These are phyloP conservation scores for Elsinoe batatas DNA, from an alignment of 2,329 filamentous ascomycete species.

Conservation along the genomic window DNA sequence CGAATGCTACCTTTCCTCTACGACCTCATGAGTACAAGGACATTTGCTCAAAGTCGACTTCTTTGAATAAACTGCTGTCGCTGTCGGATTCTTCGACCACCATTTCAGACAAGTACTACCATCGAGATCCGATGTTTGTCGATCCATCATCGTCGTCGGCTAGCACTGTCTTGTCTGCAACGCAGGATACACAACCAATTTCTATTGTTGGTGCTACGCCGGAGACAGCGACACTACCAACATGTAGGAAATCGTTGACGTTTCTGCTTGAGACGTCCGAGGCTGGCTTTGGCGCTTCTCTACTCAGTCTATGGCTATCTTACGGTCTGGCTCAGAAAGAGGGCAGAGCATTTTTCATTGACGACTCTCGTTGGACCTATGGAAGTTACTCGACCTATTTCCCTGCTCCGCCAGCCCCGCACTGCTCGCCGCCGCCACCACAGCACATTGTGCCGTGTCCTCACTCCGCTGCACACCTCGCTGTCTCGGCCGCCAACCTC, in stretches of 20 bases:
- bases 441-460: slow-evolving; percentile 74
- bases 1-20: slow-evolving; percentile 56
- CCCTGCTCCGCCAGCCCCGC: slow-evolving; percentile 51
- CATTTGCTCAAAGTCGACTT: slow-evolving; percentile 42
- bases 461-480: slow-evolving; percentile 61
- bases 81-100: slow-evolving; percentile 44
- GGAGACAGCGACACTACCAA: slow-evolving; percentile 24
- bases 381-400: slow-evolving; percentile 68
- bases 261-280: slow-evolving; percentile 66
- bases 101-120: slow-evolving; percentile 26
- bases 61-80: not conserved
- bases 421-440: slow-evolving; percentile 61
- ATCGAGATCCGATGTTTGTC: not conserved
- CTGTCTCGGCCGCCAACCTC: slow-evolving; percentile 61
- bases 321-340: slow-evolving; percentile 71
- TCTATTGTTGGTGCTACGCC: slow-evolving; percentile 17
- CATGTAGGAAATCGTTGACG: slow-evolving; percentile 64
- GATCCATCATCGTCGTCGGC: slow-evolving; percentile 44
- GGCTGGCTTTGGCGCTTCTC: slow-evolving; percentile 64
- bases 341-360: slow-evolving; percentile 68
- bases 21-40: slow-evolving; percentile 55
- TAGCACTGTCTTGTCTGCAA: slow-evolving; percentile 55
- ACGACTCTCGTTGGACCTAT: slow-evolving; percentile 75
- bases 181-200: slow-evolving; percentile 22
- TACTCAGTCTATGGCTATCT: slow-evolving; percentile 75